Evolutionary conservation across 1,284 basidiomycete species (phyloP).

Genomic region (Agaricales sp.): DNA sequence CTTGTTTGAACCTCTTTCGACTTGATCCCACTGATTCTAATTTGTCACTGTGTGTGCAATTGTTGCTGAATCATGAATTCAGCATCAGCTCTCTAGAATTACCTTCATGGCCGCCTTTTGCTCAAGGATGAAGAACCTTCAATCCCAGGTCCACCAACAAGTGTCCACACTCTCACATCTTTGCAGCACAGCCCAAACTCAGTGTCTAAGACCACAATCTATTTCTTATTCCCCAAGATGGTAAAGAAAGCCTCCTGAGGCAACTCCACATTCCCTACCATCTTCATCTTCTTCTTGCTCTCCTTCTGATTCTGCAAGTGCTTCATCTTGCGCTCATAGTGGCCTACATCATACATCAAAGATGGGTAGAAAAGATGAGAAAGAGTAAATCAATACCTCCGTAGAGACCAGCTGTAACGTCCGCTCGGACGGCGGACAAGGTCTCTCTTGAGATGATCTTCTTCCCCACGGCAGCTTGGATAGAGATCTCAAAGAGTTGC

Average conservation of each 20-base stretch:
- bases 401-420: constrained; percentile 92
- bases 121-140: too few relatives aligned
- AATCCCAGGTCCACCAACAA: too few relatives aligned
- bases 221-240: constrained; percentile 51
- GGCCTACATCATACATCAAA: constrained; percentile 44
- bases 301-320: constrained; percentile 90
- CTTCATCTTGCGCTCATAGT: constrained; percentile 89
- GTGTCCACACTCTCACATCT: too few relatives aligned
- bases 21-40: too few relatives aligned
- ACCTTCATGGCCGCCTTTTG: too few relatives aligned
- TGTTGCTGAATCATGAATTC: too few relatives aligned
- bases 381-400: constrained; percentile 45
- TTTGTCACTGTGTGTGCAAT: too few relatives aligned
- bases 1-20: too few relatives aligned
- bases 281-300: constrained; percentile 80
- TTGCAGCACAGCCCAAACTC: too few relatives aligned
- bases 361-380: constrained; percentile 1
- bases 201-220: too few relatives aligned
- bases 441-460: constrained; percentile 88
- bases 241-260: constrained; percentile 90
- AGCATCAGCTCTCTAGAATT: too few relatives aligned
- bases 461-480: constrained; percentile 80
- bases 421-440: constrained; percentile 80
- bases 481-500: constrained; percentile 91
- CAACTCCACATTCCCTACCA: constrained; percentile 77